phyloP scores from a whole-genome alignment of 176 grass and related monocot genomes.

The Avena insularis region DNA sequence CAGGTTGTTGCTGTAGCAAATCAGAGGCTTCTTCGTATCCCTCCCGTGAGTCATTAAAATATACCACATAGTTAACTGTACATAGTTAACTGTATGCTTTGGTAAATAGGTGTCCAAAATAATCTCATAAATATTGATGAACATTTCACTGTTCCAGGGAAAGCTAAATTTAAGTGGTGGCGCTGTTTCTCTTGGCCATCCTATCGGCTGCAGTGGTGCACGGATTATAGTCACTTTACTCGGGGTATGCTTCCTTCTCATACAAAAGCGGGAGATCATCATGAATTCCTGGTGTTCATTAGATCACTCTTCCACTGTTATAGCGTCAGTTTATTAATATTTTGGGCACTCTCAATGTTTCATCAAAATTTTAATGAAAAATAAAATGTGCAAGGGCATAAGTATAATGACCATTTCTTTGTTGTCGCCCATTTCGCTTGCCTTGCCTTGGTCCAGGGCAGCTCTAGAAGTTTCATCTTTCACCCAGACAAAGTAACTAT shows the following conservation, averaged over 20 bases:
- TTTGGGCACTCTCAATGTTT: background rate
- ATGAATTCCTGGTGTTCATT: background rate
- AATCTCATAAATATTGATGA: constrained; percentile 23
- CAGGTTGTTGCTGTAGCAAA: constrained; percentile 94
- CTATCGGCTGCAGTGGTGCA: constrained; percentile 90
- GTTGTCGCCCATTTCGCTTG: background rate
- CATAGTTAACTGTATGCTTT: background rate
- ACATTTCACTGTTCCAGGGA: constrained; percentile 49
- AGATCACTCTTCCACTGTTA: background rate
- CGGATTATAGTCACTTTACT: constrained; percentile 89
- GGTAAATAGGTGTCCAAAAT: background rate
- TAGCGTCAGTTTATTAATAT: background rate
- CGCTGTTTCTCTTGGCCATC: constrained; percentile 93
- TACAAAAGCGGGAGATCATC: background rate
- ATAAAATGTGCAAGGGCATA: background rate
- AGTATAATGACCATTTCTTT: background rate
- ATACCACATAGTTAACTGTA: background rate
- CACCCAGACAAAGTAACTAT: background rate
- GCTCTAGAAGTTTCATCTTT: constrained; percentile 7
- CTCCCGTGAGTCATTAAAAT: constrained; percentile 60
- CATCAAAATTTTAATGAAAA: background rate
- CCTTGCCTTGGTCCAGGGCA: constrained; percentile 7
- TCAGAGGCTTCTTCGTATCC: constrained; percentile 89
- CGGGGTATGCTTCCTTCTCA: constrained; percentile 67
- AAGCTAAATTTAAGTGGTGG: constrained; percentile 92